phyloP scores from a whole-genome alignment of 306 rosid species.

The Nissolia schottii region DNA sequence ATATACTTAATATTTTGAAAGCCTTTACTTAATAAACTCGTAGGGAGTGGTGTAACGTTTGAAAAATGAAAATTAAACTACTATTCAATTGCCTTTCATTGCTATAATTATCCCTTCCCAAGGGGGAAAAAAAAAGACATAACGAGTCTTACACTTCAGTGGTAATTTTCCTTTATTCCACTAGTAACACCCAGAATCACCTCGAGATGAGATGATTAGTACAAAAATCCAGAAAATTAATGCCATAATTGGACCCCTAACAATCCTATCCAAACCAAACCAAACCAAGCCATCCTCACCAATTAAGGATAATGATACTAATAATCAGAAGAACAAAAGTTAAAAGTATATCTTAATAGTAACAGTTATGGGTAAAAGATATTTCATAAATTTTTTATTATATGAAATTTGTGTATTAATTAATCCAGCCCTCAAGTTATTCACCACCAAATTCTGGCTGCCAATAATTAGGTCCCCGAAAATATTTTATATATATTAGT shows the following conservation, averaged over 20 bases:
- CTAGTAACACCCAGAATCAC: constrained; percentile 44
- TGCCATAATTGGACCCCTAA: constrained; percentile 38
- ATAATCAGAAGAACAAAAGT: constrained; percentile 33
- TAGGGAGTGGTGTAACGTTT: background rate
- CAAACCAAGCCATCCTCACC: constrained; percentile 41
- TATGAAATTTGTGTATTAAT: constrained; percentile 10
- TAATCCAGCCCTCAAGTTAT: constrained; percentile 43
- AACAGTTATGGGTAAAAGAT: constrained; percentile 28
- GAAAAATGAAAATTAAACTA: background rate
- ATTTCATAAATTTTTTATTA: constrained; percentile 8
- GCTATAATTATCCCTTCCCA: constrained; percentile 1
- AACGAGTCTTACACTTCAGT: constrained; percentile 24
- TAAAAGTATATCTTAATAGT: constrained; percentile 20
- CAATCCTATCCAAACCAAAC: constrained; percentile 54
- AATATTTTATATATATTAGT: no score
- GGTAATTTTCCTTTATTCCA: constrained; percentile 32
- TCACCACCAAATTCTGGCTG: constrained; percentile 52
- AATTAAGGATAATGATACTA: constrained; percentile 22
- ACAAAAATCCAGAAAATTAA: constrained; percentile 43
- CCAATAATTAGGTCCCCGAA: constrained; percentile 19
- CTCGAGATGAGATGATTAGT: constrained; percentile 44
- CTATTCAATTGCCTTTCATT: background rate
- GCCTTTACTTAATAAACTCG: background rate
- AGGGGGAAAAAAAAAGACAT: background rate
- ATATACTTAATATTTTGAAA: background rate